These are phyloP conservation scores for Artemisia annua DNA, from an alignment of 129 eudicot genomes.

Conservation along the genomic window DNA sequence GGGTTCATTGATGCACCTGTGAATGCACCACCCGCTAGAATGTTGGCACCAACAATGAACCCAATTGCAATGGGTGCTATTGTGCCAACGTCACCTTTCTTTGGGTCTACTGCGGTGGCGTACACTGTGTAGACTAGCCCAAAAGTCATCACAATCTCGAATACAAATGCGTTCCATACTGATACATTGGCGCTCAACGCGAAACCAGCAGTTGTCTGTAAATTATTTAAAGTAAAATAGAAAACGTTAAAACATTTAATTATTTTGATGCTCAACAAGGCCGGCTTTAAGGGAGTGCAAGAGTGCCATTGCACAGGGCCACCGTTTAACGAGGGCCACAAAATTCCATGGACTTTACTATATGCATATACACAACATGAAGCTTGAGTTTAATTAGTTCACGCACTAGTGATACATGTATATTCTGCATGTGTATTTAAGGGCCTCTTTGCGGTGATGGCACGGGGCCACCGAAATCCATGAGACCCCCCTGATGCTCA, in stretches of 20 bases:
- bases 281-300: too few relatives aligned
- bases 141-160: slow-evolving; percentile 66
- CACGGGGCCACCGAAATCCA: too few relatives aligned
- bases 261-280: neutral
- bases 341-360: too few relatives aligned
- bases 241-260: neutral
- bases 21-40: slow-evolving; percentile 63
- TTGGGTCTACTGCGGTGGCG: slow-evolving; percentile 64
- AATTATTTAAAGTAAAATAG: neutral
- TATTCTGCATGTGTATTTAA: too few relatives aligned
- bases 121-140: slow-evolving; percentile 64
- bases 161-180: slow-evolving; percentile 47
- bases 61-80: slow-evolving; percentile 63
- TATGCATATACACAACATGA: too few relatives aligned
- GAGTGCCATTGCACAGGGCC: too few relatives aligned
- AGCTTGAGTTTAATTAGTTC: too few relatives aligned
- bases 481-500: too few relatives aligned
- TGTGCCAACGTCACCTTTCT: slow-evolving; percentile 48
- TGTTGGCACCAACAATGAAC: slow-evolving; percentile 59
- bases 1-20: slow-evolving; percentile 73
- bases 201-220: slow-evolving; percentile 47
- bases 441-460: too few relatives aligned
- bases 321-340: too few relatives aligned
- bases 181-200: slow-evolving; percentile 37
- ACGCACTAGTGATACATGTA: too few relatives aligned